These are phyloP conservation scores for Austroboletus niveus DNA, from an alignment of 1,284 basidiomycete species.

Conservation along the genomic window DNA sequence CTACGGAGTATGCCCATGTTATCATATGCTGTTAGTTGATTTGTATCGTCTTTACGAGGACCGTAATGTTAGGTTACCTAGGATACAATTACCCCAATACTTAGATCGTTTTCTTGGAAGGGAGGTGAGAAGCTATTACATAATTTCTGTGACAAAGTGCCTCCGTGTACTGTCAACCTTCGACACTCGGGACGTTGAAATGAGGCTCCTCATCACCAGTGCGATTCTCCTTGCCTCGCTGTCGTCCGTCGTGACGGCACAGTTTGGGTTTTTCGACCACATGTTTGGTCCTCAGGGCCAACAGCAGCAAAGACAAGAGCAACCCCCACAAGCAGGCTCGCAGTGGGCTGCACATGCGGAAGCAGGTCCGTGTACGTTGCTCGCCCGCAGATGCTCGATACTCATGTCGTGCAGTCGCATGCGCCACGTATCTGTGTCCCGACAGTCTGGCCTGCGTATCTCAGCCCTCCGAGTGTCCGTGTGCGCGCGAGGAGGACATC, in stretches of 20 bases:
- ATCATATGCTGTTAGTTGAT: constrained; percentile 32
- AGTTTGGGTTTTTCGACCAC: constrained; percentile 38
- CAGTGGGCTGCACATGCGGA: constrained; percentile 36
- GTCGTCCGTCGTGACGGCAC: constrained; percentile 28
- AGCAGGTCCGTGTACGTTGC: constrained; percentile 24
- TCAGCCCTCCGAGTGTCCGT: constrained; percentile 56
- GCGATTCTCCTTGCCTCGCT: constrained; percentile 18
- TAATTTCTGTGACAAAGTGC: background rate
- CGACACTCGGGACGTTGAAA: constrained; percentile 3
- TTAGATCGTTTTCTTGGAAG: background rate
- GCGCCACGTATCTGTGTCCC: constrained; percentile 60
- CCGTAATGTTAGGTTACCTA: constrained; percentile 31
- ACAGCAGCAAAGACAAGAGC: constrained; percentile 33
- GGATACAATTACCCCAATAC: constrained; percentile 10
- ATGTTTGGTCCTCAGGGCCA: constrained; percentile 34
- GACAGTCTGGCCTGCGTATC: constrained; percentile 57
- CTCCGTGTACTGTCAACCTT: too few relatives aligned
- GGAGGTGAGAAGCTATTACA: constrained; percentile 4
- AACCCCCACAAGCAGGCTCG: constrained; percentile 17
- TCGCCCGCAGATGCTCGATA: background rate
- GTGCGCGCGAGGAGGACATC: constrained; percentile 57
- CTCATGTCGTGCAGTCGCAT: constrained; percentile 43
- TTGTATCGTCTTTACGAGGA: constrained; percentile 29
- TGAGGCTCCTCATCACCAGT: constrained; percentile 14
- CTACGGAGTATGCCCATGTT: constrained; percentile 27